Evolutionary conservation across 768 basidiomycete genomes (phyloP).

Genomic region (Macrolepiota fuliginosa): DNA sequence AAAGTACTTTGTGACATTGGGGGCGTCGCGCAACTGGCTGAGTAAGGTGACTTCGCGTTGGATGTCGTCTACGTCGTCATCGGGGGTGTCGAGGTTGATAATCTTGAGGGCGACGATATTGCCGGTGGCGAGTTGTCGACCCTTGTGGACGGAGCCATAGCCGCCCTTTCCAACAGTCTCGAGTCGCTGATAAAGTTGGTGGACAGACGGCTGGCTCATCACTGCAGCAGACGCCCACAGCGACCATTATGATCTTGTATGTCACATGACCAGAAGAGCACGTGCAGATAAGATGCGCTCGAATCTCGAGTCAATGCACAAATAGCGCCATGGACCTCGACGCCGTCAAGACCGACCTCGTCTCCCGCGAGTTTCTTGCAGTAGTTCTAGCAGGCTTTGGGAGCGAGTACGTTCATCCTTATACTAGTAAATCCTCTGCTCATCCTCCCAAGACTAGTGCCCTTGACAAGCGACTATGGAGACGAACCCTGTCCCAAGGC

Average conservation of each 20-base stretch:
- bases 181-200: slow-evolving; percentile 79
- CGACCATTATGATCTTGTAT: no score
- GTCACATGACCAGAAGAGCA: not conserved
- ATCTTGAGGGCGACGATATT: slow-evolving; percentile 96
- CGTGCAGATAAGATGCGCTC: not conserved
- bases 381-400: slow-evolving; percentile 91
- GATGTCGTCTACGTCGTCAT: slow-evolving; percentile 96
- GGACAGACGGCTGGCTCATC: slow-evolving; percentile 59
- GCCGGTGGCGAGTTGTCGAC: slow-evolving; percentile 78
- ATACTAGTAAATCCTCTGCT: slow-evolving; percentile 12
- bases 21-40: slow-evolving; percentile 83
- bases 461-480: slow-evolving; percentile 74
- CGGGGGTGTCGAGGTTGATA: slow-evolving; percentile 95
- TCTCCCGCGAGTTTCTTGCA: slow-evolving; percentile 79
- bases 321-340: slow-evolving; percentile 60
- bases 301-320: not conserved
- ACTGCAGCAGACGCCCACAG: not conserved
- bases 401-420: slow-evolving; percentile 60
- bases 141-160: slow-evolving; percentile 95
- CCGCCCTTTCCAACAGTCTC: slow-evolving; percentile 96
- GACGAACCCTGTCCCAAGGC: slow-evolving; percentile 86
- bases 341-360: slow-evolving; percentile 47
- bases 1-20: slow-evolving; percentile 92
- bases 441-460: slow-evolving; percentile 52
- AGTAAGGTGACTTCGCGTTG: slow-evolving; percentile 94